Percentiles rank a stretch among this genome's conserved stretches.
Conservation (phyloP, 768 basidiomycete species). For the Rhodotorula paludigena region DNA sequence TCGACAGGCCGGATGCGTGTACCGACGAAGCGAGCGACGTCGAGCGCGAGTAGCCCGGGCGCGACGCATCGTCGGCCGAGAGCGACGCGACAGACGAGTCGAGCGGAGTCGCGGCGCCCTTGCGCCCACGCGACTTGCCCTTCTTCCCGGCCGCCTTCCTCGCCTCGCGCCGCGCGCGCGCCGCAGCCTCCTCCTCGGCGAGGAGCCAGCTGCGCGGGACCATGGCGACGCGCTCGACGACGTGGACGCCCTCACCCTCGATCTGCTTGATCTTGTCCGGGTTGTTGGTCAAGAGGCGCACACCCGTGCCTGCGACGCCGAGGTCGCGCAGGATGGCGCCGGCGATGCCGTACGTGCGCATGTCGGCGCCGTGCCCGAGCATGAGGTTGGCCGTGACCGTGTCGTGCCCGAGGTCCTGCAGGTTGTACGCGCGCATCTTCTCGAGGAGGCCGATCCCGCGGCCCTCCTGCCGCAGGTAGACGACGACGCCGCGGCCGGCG, state of each 20-base stretch:
- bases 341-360: conserved; percentile 86
- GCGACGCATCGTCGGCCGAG: conserved; percentile 8
- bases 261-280: conserved; percentile 91
- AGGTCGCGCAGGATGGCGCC: conserved; percentile 83
- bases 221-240: conserved; percentile 87
- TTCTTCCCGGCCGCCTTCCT: background rate
- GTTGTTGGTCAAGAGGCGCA: conserved; percentile 89
- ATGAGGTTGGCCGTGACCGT: conserved; percentile 96
- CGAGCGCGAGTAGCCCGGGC: conserved; percentile 3
- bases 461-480: conserved; percentile 96
- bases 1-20: background rate
- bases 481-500: conserved; percentile 71
- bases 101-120: conserved; percentile 3
- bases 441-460: conserved; percentile 92
- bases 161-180: background rate
- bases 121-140: background rate
- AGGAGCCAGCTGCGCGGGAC: conserved; percentile 79
- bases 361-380: conserved; percentile 90
- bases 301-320: conserved; percentile 55
- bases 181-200: conserved; percentile 45
- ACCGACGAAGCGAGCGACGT: conserved; percentile 8
- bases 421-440: conserved; percentile 94
- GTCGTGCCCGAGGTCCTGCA: conserved; percentile 95
- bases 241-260: conserved; percentile 70
- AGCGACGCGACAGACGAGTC: conserved; percentile 4